These are phyloP conservation scores for Serendipita sp. DNA, from an alignment of 768 basidiomycete species.

Conservation along the genomic window DNA sequence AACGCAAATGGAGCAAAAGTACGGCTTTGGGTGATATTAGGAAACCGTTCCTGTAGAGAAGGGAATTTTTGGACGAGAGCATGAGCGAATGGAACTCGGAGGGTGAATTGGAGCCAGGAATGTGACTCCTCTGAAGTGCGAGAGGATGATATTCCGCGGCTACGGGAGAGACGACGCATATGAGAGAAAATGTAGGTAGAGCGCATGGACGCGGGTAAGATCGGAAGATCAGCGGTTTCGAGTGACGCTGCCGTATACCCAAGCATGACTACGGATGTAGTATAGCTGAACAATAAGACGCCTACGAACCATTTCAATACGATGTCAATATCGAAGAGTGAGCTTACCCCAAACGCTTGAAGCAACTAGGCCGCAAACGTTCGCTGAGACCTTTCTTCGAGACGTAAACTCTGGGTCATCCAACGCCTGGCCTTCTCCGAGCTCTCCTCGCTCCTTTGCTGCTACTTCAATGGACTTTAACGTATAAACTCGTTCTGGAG, in stretches of 20 bases:
- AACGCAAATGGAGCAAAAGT: background rate
- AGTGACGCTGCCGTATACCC: conserved; percentile 58
- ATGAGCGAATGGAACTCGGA: background rate
- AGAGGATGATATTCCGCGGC: background rate
- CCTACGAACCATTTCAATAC: conserved; percentile 20
- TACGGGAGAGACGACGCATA: conserved; percentile 32
- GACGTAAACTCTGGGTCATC: background rate
- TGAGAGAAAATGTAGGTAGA: conserved; percentile 35
- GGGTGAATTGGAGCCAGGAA: background rate
- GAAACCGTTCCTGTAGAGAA: background rate
- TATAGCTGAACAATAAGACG: conserved; percentile 69
- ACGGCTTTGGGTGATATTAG: background rate
- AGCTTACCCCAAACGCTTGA: background rate
- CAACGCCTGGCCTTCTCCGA: conserved; percentile 12
- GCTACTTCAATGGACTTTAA: conserved; percentile 41
- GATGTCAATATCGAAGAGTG: background rate
- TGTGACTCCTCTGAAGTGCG: background rate
- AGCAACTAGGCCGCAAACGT: background rate
- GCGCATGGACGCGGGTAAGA: conserved; percentile 62
- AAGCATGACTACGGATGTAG: conserved; percentile 74
- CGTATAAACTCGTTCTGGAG: conserved; percentile 57
- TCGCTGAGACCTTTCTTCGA: background rate
- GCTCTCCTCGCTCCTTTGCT: background rate
- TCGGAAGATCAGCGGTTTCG: conserved; percentile 78
- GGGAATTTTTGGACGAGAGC: background rate